Conservation (phyloP, 768 basidiomycete genomes). For the Galerina sulciceps region DNA sequence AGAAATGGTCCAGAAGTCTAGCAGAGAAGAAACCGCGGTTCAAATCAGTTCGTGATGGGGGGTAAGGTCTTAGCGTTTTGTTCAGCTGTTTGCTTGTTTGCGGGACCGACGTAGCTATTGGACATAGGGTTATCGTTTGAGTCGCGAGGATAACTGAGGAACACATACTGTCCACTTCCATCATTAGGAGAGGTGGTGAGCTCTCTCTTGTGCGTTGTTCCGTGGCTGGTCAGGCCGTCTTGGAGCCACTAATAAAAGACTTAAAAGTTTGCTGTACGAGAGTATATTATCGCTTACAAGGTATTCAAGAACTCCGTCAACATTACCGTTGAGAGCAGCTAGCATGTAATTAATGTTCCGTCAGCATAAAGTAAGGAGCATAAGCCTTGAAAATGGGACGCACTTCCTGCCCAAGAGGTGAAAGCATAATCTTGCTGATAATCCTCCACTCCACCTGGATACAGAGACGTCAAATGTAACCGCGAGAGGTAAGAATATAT, state of each 20-base stretch:
- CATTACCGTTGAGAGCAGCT: slow-evolving; percentile 21
- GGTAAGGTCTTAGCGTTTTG: too few relatives aligned
- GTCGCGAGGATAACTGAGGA: too few relatives aligned
- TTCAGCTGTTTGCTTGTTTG: too few relatives aligned
- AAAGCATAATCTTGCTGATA: slow-evolving; percentile 30
- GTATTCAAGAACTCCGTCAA: slow-evolving; percentile 29
- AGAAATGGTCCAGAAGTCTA: too few relatives aligned
- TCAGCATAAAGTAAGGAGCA: background rate
- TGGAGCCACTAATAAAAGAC: slow-evolving; percentile 19
- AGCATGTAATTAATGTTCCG: background rate
- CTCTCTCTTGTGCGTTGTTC: slow-evolving; percentile 14
- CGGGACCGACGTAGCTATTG: too few relatives aligned
- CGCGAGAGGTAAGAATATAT: background rate
- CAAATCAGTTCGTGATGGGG: too few relatives aligned
- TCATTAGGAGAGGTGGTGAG: slow-evolving; percentile 11
- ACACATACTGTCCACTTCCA: background rate
- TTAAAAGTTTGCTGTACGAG: background rate
- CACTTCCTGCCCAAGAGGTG: slow-evolving; percentile 26
- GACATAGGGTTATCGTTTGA: too few relatives aligned
- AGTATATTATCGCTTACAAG: slow-evolving; percentile 13
- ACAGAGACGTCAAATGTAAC: background rate
- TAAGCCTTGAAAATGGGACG: background rate
- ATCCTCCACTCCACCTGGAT: slow-evolving; percentile 15
- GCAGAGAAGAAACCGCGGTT: too few relatives aligned
- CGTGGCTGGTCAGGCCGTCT: slow-evolving; percentile 19